Percentiles rank a stretch among this genome's conserved stretches.
These are phyloP conservation scores for Sphenostylis stenocarpa DNA, from an alignment of 306 rosid species.

Conservation along the genomic window DNA sequence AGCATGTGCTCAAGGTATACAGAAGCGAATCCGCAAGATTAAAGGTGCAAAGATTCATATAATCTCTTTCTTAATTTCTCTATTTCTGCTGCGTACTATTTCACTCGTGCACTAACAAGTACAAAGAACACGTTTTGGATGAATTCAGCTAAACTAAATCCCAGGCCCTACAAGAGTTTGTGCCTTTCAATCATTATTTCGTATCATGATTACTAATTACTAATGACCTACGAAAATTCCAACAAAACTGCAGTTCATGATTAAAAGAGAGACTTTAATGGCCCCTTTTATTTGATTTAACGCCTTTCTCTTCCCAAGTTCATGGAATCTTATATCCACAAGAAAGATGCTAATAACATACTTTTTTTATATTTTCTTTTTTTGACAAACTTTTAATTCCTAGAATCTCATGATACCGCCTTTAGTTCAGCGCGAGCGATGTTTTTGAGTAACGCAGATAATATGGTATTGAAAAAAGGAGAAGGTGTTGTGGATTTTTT, in stretches of 20 bases:
- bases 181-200: background rate
- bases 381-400: background rate
- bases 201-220: background rate
- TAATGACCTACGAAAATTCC: background rate
- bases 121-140: background rate
- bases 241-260: background rate
- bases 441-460: background rate
- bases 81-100: background rate
- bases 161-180: background rate
- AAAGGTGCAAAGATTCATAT: conserved; percentile 45
- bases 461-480: background rate
- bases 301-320: background rate
- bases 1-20: conserved; percentile 74
- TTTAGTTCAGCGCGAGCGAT: background rate
- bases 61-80: background rate
- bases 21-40: conserved; percentile 64
- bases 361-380: background rate
- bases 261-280: background rate
- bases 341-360: background rate
- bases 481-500: background rate
- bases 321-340: background rate
- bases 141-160: conserved; percentile 7
- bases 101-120: background rate
- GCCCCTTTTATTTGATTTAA: conserved; percentile 9
- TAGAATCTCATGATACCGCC: background rate